Evolutionary conservation across 140 eudicot genomes (phyloP), one percentile per base, ranked within the genome.

Genomic region (Anethum foeniculum): DNA sequence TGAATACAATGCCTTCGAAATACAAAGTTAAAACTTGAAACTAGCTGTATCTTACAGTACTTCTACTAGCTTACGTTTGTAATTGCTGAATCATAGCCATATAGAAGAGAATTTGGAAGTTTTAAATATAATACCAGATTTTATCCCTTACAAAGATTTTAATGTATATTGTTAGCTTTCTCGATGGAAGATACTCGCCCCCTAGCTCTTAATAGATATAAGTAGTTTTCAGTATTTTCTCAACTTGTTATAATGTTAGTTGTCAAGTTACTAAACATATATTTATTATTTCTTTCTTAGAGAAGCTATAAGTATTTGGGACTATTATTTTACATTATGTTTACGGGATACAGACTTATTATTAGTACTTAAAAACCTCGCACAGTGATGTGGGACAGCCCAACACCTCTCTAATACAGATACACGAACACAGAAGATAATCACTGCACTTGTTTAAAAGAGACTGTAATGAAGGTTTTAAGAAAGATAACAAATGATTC

Each of bases 351-450:
- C 21, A 52, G 62, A 49, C 54, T 49, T 13, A 10, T 21, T 15
- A 18, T 2, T 54, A 54, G 25, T 54, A 18, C 62, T 18, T 18
- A 1, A 1, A 39, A 18, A 54, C 62, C 62, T 54, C 62, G 6
- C n/a, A 54, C 62, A 3, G 62, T 19, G 62, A 54, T 1, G 25
- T 21, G 10, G 62, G 8, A 5, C 10, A 54, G 18, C 62, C 62
- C 62, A 44, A 79, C 82, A 71, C 86, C 83, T 34, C 80, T 54
- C 83, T 19, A 5, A 19, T 54, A 54, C 25, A 5, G 8, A 54
- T 5, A 54, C 10, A 15, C 23, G 2, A 54, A 54, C 67, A 30
- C 46, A 2, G 83, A 76, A 48, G 76, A 79, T 49, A 81, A 51
- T 16, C 21, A 19, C 21, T 5, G 14, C 9, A 7, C 28, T n/a